These are phyloP conservation scores for Solanum sitiens DNA, from an alignment of 257 asterid genomes.

Conservation along the genomic window DNA sequence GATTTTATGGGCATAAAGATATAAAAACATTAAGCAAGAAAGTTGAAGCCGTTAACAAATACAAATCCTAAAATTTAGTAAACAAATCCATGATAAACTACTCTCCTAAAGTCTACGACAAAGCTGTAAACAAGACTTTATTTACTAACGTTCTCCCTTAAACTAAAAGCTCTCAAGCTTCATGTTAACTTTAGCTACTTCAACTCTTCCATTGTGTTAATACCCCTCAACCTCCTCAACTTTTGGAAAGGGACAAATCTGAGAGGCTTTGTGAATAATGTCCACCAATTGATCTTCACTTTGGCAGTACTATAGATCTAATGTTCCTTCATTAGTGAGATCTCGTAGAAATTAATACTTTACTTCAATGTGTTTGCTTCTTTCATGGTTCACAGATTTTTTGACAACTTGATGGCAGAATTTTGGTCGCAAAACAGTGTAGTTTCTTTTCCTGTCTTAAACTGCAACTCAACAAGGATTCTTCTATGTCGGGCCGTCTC, in stretches of 20 bases:
- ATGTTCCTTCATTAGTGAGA: not conserved
- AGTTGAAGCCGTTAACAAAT: too few relatives aligned
- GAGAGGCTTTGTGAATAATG: not conserved
- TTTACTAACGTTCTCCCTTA: not conserved
- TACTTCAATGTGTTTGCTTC: not conserved
- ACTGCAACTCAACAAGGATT: not conserved
- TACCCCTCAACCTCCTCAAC: not conserved
- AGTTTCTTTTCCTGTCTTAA: not conserved
- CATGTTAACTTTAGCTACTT: not conserved
- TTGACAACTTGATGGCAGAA: not conserved
- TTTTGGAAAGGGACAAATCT: not conserved
- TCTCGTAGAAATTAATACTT: not conserved
- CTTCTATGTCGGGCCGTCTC: not conserved
- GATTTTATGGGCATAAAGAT: too few relatives aligned
- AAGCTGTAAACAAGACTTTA: too few relatives aligned
- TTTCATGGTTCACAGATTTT: not conserved
- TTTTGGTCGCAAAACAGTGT: not conserved
- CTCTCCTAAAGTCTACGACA: too few relatives aligned
- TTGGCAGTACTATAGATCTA: not conserved
- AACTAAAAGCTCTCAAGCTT: not conserved
- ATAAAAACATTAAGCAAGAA: too few relatives aligned
- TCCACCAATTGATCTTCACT: not conserved
- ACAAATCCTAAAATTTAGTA: too few relatives aligned
- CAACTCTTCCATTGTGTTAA: not conserved
- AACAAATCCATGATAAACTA: too few relatives aligned